Base-by-base conservation (phyloP, 306 rosid species). In the Cicer pinnatifidum region DNA sequence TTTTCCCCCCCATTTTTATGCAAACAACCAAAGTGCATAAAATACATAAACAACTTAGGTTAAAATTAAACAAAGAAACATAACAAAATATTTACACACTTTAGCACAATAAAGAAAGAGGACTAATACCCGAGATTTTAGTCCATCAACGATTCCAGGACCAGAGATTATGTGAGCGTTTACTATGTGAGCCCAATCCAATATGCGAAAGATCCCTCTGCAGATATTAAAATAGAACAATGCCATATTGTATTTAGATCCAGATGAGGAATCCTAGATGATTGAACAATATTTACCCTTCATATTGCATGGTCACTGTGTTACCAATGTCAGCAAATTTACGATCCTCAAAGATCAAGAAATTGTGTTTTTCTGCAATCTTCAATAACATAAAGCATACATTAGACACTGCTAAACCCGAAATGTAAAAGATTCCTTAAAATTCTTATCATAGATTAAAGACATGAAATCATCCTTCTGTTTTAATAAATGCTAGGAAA, bases 111-210 rank as follows among this genome's bases (percentile, higher is more conserved):
- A 28, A 28, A 28, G 35, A 28, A 28, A 28, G 35, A 28, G 35
- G 35, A 28, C 35, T 28, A 28, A 28, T 28, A 28, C 5, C 35
- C 35, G 35, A 20, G 80, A 80, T 78, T 93, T 93, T 75, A 93
- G 85, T 60, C 98, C 96, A 71, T 89, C 88, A 9, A 93, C 96
- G 72, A 93, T 93, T 68, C 98, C 96, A 10, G 98, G 97, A 78
- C 98, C 98, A 37, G 97, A 91, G 85, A 91, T 84, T 73, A 93
- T 86, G 85, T 93, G 98, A 82, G 96, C 96, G 82, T 93, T 93
- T 46, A 85, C 85, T 11, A 93, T 93, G 78, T 93, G 97, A 46
- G 98, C 98, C 98, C 97, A 93, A 17, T 93, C 97, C 87, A 89
- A 79, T 81, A 91, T 93, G 44, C 6, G 98, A 82, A 91, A 93